Conservation (phyloP, 345 rosid genomes). For the Garcia nutans region DNA sequence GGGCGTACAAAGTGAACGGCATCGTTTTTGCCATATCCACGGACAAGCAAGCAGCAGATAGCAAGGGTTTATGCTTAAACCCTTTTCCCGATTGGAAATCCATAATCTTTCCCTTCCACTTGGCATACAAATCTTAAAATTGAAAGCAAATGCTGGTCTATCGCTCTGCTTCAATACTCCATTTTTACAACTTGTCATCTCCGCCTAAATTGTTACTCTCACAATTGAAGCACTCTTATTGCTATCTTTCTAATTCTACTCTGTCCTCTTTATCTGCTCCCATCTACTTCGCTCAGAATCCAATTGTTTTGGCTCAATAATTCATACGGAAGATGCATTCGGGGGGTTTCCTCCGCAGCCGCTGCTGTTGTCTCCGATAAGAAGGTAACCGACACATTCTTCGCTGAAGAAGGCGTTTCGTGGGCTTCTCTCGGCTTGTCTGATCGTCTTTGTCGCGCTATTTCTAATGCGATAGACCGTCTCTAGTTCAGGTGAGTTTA, state of each 20-base stretch:
- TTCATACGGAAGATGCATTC: conserved; percentile 25
- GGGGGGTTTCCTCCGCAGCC: conserved; percentile 33
- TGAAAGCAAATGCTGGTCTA: conserved; percentile 37
- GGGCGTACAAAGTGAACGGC: not conserved
- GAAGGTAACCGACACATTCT: conserved; percentile 32
- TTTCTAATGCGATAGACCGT: conserved; percentile 61
- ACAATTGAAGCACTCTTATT: conserved; percentile 38
- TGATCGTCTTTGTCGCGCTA: conserved; percentile 56
- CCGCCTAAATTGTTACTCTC: conserved; percentile 41
- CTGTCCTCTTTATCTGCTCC: conserved; percentile 16
- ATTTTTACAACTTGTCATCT: conserved; percentile 34
- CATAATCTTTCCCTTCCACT: not conserved
- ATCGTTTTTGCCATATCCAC: not conserved
- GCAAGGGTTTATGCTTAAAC: conserved; percentile 3
- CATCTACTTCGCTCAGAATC: conserved; percentile 17
- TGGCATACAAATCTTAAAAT: too few relatives aligned
- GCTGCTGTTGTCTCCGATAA: conserved; percentile 30
- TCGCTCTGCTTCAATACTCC: conserved; percentile 50
- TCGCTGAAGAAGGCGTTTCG: conserved; percentile 61
- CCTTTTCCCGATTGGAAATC: not conserved
- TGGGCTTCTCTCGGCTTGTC: conserved; percentile 87
- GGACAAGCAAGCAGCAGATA: not conserved
- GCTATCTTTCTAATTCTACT: conserved; percentile 28
- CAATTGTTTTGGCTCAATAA: conserved; percentile 37
- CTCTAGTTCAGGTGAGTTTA: conserved; percentile 67